Conservation (phyloP, 108 stramenopile genomes). For the Bacterosira constricta region DNA sequence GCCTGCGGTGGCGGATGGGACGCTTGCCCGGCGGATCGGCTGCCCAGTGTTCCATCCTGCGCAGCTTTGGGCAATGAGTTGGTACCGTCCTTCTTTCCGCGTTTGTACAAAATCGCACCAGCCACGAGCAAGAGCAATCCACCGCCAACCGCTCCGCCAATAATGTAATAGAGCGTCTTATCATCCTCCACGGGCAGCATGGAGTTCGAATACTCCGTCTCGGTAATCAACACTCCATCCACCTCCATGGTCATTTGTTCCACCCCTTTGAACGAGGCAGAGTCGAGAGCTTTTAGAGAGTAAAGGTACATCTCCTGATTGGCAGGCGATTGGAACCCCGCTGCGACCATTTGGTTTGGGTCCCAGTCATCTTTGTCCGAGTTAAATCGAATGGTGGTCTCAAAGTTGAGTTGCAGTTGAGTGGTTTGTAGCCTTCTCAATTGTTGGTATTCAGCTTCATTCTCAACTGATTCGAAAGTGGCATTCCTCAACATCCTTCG, state of each 20-base stretch:
- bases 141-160: constrained; percentile 32
- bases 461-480: neutral
- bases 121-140: constrained; percentile 13
- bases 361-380: neutral
- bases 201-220: neutral
- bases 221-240: constrained; percentile 12
- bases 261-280: neutral
- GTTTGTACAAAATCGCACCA: constrained; percentile 1
- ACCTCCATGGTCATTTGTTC: constrained; percentile 6
- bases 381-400: neutral
- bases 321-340: neutral
- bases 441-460: too few relatives aligned
- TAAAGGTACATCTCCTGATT: neutral
- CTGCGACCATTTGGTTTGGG: neutral
- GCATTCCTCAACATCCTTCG: neutral
- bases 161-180: constrained; percentile 17
- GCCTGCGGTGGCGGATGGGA: neutral
- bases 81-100: neutral
- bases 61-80: neutral
- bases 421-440: too few relatives aligned
- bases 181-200: neutral
- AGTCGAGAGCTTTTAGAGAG: neutral
- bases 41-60: neutral
- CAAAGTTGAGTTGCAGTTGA: neutral
- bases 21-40: neutral